Base-by-base conservation (phyloP, 768 basidiomycete species). In the Leccinellum albellum region DNA sequence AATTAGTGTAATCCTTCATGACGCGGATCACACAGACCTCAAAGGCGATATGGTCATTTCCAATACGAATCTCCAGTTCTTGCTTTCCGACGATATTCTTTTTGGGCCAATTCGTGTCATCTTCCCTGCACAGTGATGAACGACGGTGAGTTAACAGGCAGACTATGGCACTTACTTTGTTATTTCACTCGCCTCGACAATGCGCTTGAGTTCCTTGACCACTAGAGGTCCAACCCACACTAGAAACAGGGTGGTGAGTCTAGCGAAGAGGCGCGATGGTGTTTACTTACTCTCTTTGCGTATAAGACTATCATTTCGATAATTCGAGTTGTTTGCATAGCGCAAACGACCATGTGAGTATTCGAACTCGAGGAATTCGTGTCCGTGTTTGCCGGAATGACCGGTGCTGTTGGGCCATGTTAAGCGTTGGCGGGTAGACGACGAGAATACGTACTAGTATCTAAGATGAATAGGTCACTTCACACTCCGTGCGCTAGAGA, bases 281-380 rank as follows among this genome's bases (percentile, higher is more conserved):
- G 24, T 3, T 26, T 9, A 82, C 93, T 66, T 64, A 97, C 95
- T 97, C 76, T 99, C 97, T 91, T 98, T 98, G 60, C 96, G 85
- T 70, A 99, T 98, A 50, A 99, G 77, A 72, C 88, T 90, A 76
- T 99, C 97, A 66, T 98, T 98, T 31, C 97, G 79, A 76, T 99
- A 99, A 75, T 99, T 99, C 10, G 96, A 98, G 79, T 98, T 98
- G 79, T 98, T 96, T 60, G 97, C 97, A 72, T 98, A 99, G 63
- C 97, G 85, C 54, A 98, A 82, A 62, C 96, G 88, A 37, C 96
- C 96, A 77, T 95, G 91, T 14, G 92, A 89, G 77, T 98, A 98
- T 73, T 98, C 96, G 66, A 98, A 99, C 72, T 99, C 96, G 47
- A 99, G 81, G 73, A 98, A 98, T 73, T 97, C 94, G 76, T 97